Conservation (phyloP, 2,329 filamentous ascomycete species). For the Scedosporium dehoogii region DNA sequence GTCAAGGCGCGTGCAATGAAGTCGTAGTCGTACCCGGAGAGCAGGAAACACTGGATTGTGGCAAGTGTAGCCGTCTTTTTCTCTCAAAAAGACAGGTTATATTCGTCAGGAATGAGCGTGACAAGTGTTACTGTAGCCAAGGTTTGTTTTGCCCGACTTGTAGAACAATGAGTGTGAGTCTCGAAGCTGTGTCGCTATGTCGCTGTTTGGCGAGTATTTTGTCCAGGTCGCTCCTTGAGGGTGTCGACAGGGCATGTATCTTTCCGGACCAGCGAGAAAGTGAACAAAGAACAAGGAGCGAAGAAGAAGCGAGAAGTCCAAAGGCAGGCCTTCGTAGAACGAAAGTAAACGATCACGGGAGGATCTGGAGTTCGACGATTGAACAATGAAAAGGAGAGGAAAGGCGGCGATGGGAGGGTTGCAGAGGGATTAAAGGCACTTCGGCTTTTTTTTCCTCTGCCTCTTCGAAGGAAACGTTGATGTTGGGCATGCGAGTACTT, state of each 20-base stretch:
- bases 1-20: conserved; percentile 1
- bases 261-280: conserved; percentile 1
- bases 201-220: not conserved
- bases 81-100: not conserved
- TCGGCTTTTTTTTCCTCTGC: not conserved
- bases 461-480: not conserved
- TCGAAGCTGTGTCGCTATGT: not conserved
- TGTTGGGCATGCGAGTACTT: not conserved
- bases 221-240: not conserved
- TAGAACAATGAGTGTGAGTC: not conserved
- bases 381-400: conserved; percentile 13
- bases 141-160: not conserved
- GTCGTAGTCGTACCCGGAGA: not conserved
- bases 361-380: conserved; percentile 20
- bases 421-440: conserved; percentile 15
- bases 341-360: conserved; percentile 7
- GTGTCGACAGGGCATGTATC: not conserved
- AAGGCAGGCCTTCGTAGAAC: not conserved
- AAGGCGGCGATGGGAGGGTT: conserved; percentile 13
- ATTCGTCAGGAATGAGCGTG: conserved; percentile 3
- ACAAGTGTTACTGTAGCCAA: not conserved
- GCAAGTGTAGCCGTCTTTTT: not conserved
- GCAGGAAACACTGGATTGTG: not conserved
- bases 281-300: not conserved
- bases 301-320: not conserved